Percentiles rank a stretch among this genome's conserved stretches.
phyloP scores from a whole-genome alignment of 768 basidiomycete genomes.

The Auriscalpium microsporum region DNA sequence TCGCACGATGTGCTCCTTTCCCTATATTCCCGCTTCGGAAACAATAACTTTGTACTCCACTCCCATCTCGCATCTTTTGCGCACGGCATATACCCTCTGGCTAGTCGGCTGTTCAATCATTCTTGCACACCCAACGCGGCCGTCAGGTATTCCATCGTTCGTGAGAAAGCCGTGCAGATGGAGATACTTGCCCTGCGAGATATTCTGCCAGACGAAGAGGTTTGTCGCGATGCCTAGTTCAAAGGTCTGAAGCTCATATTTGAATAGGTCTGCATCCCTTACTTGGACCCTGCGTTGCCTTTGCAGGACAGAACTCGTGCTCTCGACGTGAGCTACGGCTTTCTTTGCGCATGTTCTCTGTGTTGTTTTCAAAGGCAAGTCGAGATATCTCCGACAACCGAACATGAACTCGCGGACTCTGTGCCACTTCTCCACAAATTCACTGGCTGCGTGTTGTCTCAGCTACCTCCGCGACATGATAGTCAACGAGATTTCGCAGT shows the following conservation, averaged over 20 bases:
- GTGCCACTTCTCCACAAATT: conserved; percentile 24
- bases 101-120: conserved; percentile 79
- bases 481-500: conserved; percentile 20
- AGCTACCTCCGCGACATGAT: conserved; percentile 1
- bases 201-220: conserved; percentile 58
- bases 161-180: conserved; percentile 38
- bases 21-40: conserved; percentile 57
- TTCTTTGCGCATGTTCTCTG: conserved; percentile 52
- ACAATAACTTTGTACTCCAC: conserved; percentile 77
- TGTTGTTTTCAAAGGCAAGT: conserved; percentile 39
- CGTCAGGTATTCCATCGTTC: conserved; percentile 44
- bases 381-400: conserved; percentile 27
- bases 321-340: conserved; percentile 57
- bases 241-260: not conserved
- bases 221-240: conserved; percentile 18
- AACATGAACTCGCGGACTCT: conserved; percentile 28
- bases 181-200: conserved; percentile 55
- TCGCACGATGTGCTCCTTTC: conserved; percentile 12
- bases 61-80: conserved; percentile 63
- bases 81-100: conserved; percentile 68
- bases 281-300: conserved; percentile 67
- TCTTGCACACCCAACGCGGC: conserved; percentile 71
- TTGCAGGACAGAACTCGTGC: conserved; percentile 50
- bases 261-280: conserved; percentile 60
- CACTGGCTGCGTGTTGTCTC: conserved; percentile 7